A percentile compares a stretch with the other conserved stretches of the same genome.
Evolutionary conservation across 345 rosid genomes (phyloP).

Genomic region (Diplotaxis tenuifolia): DNA sequence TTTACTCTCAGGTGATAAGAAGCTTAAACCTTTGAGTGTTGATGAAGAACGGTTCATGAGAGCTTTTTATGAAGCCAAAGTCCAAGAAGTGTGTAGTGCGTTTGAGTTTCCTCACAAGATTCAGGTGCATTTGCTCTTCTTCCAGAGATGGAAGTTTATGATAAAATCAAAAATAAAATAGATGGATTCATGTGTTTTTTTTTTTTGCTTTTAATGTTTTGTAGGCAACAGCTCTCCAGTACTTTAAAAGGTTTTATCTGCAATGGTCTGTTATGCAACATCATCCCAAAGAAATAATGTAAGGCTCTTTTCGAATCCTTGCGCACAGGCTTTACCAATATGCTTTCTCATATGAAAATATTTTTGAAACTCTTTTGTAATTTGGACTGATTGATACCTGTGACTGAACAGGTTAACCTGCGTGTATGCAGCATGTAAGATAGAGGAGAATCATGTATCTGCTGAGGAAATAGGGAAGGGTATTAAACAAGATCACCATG

Average conservation of each 20-base stretch:
- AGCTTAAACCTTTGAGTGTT: slow-evolving; percentile 66
- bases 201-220: slow-evolving; percentile 23
- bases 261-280: slow-evolving; percentile 99
- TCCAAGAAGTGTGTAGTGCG: slow-evolving; percentile 95
- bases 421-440: slow-evolving; percentile 91
- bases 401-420: slow-evolving; percentile 77
- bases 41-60: slow-evolving; percentile 95
- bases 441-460: slow-evolving; percentile 97
- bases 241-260: slow-evolving; percentile 94
- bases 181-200: slow-evolving; percentile 2
- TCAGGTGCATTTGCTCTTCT: slow-evolving; percentile 54
- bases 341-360: background rate
- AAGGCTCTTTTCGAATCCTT: slow-evolving; percentile 34
- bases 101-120: slow-evolving; percentile 94
- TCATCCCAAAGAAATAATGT: slow-evolving; percentile 94
- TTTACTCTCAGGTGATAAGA: slow-evolving; percentile 58
- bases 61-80: slow-evolving; percentile 79
- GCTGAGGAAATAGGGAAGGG: slow-evolving; percentile 99
- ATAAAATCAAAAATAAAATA: background rate
- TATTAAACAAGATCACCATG: slow-evolving; percentile 91
- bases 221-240: slow-evolving; percentile 92
- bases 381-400: slow-evolving; percentile 22
- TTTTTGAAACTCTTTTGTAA: background rate
- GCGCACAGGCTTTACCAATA: background rate
- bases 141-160: background rate